A percentile compares a stretch with the other conserved stretches of the same genome.
These are phyloP conservation scores for Aspergillus floridensis DNA, from an alignment of 2,329 filamentous ascomycete species.

Conservation along the genomic window DNA sequence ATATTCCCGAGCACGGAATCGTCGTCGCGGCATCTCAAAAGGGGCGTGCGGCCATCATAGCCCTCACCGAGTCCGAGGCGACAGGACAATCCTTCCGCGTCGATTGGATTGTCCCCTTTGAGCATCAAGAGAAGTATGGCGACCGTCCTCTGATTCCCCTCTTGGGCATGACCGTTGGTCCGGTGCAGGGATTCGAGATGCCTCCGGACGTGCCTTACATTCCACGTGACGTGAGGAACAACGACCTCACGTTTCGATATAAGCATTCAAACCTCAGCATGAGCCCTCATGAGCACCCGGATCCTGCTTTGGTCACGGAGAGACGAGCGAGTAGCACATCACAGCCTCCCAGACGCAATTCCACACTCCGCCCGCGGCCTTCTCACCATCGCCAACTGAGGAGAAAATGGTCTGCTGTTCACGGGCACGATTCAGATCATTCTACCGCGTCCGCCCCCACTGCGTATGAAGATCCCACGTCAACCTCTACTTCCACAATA, in stretches of 20 bases:
- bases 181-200: slow-evolving; percentile 52
- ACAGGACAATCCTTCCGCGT: slow-evolving; percentile 51
- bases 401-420: background rate
- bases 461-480: background rate
- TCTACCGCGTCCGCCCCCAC: background rate
- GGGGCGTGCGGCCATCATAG: slow-evolving; percentile 55
- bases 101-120: slow-evolving; percentile 56
- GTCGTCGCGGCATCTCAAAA: slow-evolving; percentile 58
- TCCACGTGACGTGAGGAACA: slow-evolving; percentile 22
- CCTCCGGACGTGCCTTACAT: slow-evolving; percentile 36
- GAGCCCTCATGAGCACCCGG: background rate
- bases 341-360: background rate
- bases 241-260: slow-evolving; percentile 23
- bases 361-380: background rate
- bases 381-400: background rate
- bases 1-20: slow-evolving; percentile 59
- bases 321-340: background rate
- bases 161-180: slow-evolving; percentile 56
- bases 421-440: background rate
- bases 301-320: background rate
- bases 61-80: slow-evolving; percentile 45
- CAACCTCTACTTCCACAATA: background rate
- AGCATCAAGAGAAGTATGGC: slow-evolving; percentile 47
- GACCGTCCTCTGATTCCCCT: slow-evolving; percentile 47
- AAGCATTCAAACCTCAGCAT: slow-evolving; percentile 10